Base-by-base conservation (phyloP, 352 stramenopile genomes). In the Globisporangium splendens region DNA sequence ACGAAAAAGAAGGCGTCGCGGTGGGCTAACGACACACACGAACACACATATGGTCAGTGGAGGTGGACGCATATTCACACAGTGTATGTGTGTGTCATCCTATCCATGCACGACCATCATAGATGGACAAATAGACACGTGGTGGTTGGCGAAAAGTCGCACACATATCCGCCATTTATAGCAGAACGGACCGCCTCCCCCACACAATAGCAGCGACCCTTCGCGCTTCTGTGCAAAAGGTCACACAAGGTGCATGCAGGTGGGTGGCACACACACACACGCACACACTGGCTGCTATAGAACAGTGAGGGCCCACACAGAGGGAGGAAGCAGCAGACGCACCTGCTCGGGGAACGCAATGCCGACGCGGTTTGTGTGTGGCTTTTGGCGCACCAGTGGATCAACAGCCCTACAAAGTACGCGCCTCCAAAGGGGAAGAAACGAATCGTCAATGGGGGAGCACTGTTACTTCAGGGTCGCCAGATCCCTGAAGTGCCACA, bases 381-480 rank as follows among this genome's bases (percentile, higher is more conserved):
- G 60, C 60, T 47, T 66, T 66, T 56, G 50, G 22, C 50, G 21
- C 50, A 46, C 50, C 49, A 62, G 46, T 66, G 52, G 59, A 61
- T 65, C 59, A 61, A 62, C 48, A 57, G 50, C 56, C 48, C 18
- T 52, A 46, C 56, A 57, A 56, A 61, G 52, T 58, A 46, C 52
- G 21, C 10, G 14, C 24, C 47, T 53, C 47, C 48, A 42, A 21
- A 54, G 17, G 51, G 39, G 17, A 44, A n/a, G 10, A 44, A 44
- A n/a, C 12, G 39, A 57, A 48, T 57, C 51, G 39, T 47, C 51
- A 57, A 57, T 57, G 28, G 17, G 39, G 39, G 39, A n/a, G 7
- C 17, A 17, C 0, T 8, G 50, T 46, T 47, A 56, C 50, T 56
- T 56, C 50, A 57, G 39, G 39, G 17, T 15, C 33, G 11, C 1